Conservation (phyloP, 257 asterid genomes). For the Jacaranda copaia region DNA sequence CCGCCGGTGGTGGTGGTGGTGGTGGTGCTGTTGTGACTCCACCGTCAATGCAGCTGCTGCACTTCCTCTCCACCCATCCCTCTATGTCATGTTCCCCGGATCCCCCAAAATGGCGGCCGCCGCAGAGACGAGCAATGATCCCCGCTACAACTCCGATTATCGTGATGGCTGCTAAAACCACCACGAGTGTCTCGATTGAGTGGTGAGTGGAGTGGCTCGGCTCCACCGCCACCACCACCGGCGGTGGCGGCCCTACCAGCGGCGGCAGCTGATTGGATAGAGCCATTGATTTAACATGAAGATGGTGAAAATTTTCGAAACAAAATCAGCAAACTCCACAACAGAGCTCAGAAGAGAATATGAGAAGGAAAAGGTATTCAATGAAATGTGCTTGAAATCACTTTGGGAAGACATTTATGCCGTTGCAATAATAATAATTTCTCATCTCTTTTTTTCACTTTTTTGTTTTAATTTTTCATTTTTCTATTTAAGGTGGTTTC, state of each 20-base stretch:
- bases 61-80: constrained; percentile 86
- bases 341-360: background rate
- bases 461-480: background rate
- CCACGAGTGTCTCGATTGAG: constrained; percentile 84
- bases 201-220: constrained; percentile 56
- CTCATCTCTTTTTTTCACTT: background rate
- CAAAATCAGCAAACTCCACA: background rate
- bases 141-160: constrained; percentile 78
- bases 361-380: too few relatives aligned
- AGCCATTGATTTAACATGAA: constrained; percentile 28
- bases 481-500: background rate
- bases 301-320: constrained; percentile 11
- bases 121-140: constrained; percentile 77
- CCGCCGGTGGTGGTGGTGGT: constrained; percentile 26
- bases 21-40: constrained; percentile 51
- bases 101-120: constrained; percentile 78
- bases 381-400: background rate
- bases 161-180: constrained; percentile 81
- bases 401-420: background rate
- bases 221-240: constrained; percentile 39
- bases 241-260: constrained; percentile 47
- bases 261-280: constrained; percentile 66
- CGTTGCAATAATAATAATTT: background rate
- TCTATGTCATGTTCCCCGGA: constrained; percentile 76
- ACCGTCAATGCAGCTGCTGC: constrained; percentile 79